A percentile compares a stretch with the other conserved stretches of the same genome.
Conservation (phyloP, 257 asterid species). For the Solanum etuberosum region DNA sequence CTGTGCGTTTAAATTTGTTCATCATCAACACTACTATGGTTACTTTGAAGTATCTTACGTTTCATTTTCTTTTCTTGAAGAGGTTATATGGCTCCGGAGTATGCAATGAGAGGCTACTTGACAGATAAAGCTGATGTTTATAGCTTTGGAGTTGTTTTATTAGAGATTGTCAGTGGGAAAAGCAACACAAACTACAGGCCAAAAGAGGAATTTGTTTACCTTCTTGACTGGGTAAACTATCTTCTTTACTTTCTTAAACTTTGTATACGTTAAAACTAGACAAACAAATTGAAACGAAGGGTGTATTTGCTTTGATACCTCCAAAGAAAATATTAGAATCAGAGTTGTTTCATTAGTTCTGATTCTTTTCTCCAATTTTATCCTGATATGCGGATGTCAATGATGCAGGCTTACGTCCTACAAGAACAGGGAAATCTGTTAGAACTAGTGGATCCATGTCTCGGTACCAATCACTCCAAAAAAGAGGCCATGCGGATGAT, state of each 20-base stretch:
- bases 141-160: slow-evolving; percentile 33
- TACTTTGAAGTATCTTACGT: too few species aligned
- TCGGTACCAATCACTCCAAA: slow-evolving; percentile 41
- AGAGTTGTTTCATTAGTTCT: background rate
- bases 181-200: slow-evolving; percentile 41
- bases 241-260: background rate
- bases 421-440: slow-evolving; percentile 81
- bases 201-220: slow-evolving; percentile 41
- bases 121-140: slow-evolving; percentile 43
- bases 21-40: background rate
- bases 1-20: background rate
- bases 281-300: background rate
- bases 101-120: slow-evolving; percentile 43
- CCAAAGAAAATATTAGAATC: background rate
- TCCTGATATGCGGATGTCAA: background rate
- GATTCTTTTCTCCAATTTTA: background rate
- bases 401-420: slow-evolving; percentile 63
- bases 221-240: slow-evolving; percentile 37
- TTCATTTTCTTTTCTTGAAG: slow-evolving; percentile 1
- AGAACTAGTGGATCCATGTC: slow-evolving; percentile 73
- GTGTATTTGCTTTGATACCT: background rate
- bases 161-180: slow-evolving; percentile 43
- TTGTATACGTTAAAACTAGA: background rate
- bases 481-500: slow-evolving; percentile 62
- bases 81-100: slow-evolving; percentile 42